Evolutionary conservation across 164 flowering plant species (phyloP), one percentile per base, ranked within the genome.

Genomic region (Dillenia turbinata): DNA sequence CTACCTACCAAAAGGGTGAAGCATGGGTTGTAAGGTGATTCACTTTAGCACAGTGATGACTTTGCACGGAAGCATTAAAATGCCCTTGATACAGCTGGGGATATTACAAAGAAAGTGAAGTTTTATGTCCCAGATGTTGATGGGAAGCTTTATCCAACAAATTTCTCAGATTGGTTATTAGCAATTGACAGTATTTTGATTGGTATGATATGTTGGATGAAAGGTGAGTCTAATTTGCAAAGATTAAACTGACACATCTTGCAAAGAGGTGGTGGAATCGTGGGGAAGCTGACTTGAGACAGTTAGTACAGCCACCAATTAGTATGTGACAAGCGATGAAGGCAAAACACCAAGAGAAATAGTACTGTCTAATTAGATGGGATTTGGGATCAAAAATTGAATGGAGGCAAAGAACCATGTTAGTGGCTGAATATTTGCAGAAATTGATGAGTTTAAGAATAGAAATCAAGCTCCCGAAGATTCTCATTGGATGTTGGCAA

Each of bases 51-150:
- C 17, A 51, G 16, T 12, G 54, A 13, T 14, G n/a, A 12, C 6
- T 51, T 51, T 11, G n/a, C 3, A 13, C 10, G 3, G 16, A 19
- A n/a, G 1, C 13, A 9, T 24, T 12, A 10, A 17, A 10, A 48
- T 9, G 15, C 26, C 8, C 11, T 12, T 19, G 52, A 60, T 26
- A 9, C 53, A 22, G 8, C 53, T 19, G 62, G 61, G n/a, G 60
- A 47, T 47, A 59, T 59, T 11, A 59, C 45, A 4, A 47, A 59
- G 62, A 59, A 59, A 12, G 61, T 58, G 5, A 16, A 22, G 12
- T 7, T 58, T 13, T 50, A 58, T 14, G 61, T 58, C 3, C 61
- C 12, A 6, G 1, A 59, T 10, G 45, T 46, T 12, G 43, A 58
- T 16, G 61, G 51, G 2, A 57, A 44, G 48, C 9, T 46, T 12